Evolutionary conservation across 2,329 filamentous ascomycete species (phyloP).

Genomic region (Fusarium buharicum): DNA sequence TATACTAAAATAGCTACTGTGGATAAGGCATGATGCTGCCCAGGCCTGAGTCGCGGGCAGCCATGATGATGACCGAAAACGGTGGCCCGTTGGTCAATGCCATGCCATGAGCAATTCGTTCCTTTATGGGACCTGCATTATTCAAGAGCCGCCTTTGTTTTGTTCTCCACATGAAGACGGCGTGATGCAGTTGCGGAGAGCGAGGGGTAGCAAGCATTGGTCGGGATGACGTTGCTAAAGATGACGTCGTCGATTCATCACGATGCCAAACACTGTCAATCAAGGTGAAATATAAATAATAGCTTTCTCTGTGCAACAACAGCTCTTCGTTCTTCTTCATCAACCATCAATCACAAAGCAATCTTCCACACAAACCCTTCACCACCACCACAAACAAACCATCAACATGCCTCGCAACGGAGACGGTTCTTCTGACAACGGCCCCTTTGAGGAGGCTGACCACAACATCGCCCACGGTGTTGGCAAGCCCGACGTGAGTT

Average conservation of each 20-base stretch:
- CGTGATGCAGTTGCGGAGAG: slow-evolving; percentile 17
- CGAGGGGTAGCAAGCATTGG: slow-evolving; percentile 9
- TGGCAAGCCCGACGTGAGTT: slow-evolving; percentile 52
- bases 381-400: slow-evolving; percentile 4
- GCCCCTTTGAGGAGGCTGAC: slow-evolving; percentile 53
- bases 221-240: slow-evolving; percentile 33
- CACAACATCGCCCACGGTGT: slow-evolving; percentile 59
- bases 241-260: slow-evolving; percentile 39
- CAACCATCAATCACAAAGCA: slow-evolving; percentile 9
- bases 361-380: slow-evolving; percentile 3
- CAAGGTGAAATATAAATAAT: slow-evolving; percentile 30
- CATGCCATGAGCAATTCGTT: no score
- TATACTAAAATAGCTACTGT: slow-evolving; percentile 17
- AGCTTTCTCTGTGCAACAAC: background rate
- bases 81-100: background rate
- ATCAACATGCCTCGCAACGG: slow-evolving; percentile 62
- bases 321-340: slow-evolving; percentile 5
- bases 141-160: slow-evolving; percentile 13
- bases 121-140: no score
- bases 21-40: slow-evolving; percentile 25
- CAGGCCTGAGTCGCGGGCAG: slow-evolving; percentile 3
- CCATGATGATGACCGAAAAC: slow-evolving; percentile 9
- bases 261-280: slow-evolving; percentile 25
- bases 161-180: slow-evolving; percentile 26
- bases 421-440: slow-evolving; percentile 61